These are phyloP conservation scores for Cymbopogon flexuosus DNA, from an alignment of 202 grass and related monocot species.

Conservation along the genomic window DNA sequence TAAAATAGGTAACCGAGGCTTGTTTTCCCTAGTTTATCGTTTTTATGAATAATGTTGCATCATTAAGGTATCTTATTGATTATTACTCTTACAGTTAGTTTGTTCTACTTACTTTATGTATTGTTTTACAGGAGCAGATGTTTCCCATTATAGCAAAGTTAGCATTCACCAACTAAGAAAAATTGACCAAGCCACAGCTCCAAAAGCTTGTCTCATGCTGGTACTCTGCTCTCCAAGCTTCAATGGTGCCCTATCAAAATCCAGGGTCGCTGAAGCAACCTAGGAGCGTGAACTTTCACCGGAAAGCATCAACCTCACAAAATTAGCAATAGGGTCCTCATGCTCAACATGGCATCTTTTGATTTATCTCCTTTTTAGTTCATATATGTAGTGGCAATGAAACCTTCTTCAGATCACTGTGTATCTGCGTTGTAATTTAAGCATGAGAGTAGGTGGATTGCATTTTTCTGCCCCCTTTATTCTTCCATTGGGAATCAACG, in stretches of 20 bases:
- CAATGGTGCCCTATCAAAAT: neutral
- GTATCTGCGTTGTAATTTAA: slow-evolving; percentile 39
- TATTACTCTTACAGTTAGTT: neutral
- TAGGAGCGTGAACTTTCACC: neutral
- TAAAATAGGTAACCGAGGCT: slow-evolving; percentile 41
- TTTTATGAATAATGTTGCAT: neutral
- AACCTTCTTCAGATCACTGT: neutral
- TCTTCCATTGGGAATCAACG: slow-evolving; percentile 14
- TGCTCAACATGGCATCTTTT: slow-evolving; percentile 9
- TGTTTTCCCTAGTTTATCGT: slow-evolving; percentile 5
- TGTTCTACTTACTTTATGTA: slow-evolving; percentile 13
- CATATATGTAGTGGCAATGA: slow-evolving; percentile 6
- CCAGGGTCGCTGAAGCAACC: slow-evolving; percentile 17
- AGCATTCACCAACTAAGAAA: slow-evolving; percentile 18
- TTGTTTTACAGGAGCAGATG: slow-evolving; percentile 21
- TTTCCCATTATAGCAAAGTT: neutral
- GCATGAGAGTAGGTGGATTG: slow-evolving; percentile 24
- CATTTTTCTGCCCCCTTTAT: neutral
- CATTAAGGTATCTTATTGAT: neutral
- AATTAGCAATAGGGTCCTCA: slow-evolving; percentile 17
- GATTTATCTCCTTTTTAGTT: slow-evolving; percentile 25
- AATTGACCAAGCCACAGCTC: slow-evolving; percentile 1
- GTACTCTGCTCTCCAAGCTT: slow-evolving; percentile 16
- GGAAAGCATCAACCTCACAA: neutral
- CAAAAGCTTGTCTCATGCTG: neutral